Conservation (phyloP, 75 land plant genomes). For the Picea sitchensis region DNA sequence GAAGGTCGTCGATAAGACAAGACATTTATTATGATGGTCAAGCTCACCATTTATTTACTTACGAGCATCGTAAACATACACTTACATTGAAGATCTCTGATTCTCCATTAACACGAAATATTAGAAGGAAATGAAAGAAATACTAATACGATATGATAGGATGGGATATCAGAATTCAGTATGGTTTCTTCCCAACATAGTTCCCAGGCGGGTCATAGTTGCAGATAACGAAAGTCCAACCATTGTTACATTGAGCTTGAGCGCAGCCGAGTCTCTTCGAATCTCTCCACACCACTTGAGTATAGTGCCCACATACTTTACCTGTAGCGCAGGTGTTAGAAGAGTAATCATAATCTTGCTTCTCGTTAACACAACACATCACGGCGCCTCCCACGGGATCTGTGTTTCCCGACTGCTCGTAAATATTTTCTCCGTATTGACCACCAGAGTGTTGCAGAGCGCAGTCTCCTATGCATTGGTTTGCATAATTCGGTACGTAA, state of each 20-base stretch:
- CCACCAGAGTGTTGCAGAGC: conserved; percentile 32
- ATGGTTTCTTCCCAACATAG: conserved; percentile 27
- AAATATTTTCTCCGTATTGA: conserved; percentile 50
- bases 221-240: conserved; percentile 22
- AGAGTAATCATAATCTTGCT: conserved; percentile 31
- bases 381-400: conserved; percentile 20
- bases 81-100: too few species aligned
- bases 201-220: conserved; percentile 48
- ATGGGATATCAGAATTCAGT: not conserved
- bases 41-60: too few species aligned
- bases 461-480: conserved; percentile 26
- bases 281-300: conserved; percentile 36
- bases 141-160: too few species aligned
- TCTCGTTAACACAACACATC: conserved; percentile 27
- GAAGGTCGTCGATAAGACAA: too few species aligned
- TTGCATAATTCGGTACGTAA: conserved; percentile 42
- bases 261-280: conserved; percentile 31
- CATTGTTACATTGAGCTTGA: conserved; percentile 11
- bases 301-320: conserved; percentile 29
- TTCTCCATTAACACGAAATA: too few species aligned
- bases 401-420: conserved; percentile 10
- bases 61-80: too few species aligned
- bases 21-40: too few species aligned
- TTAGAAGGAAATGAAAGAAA: too few species aligned
- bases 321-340: conserved; percentile 22